phyloP scores from a whole-genome alignment of 495 filamentous ascomycete genomes.

The Platismatia glauca region DNA sequence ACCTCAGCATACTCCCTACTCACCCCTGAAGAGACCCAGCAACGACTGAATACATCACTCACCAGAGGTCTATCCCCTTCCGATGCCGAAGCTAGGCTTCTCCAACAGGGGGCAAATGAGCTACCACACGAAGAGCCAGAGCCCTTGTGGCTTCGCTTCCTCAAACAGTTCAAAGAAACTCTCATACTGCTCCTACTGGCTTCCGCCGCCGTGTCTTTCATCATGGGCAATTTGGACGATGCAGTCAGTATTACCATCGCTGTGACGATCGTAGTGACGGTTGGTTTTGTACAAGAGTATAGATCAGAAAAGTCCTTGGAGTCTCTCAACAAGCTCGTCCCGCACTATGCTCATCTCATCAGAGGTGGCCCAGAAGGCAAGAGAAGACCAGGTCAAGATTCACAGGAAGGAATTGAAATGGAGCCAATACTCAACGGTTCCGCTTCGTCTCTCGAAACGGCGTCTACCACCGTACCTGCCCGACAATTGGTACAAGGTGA shows the following conservation, averaged over 20 bases:
- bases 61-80: conserved; percentile 67
- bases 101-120: conserved; percentile 83
- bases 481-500: conserved; percentile 84
- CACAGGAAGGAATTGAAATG: conserved; percentile 24
- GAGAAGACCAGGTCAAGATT: conserved; percentile 22
- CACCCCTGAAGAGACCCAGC: conserved; percentile 65
- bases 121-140: conserved; percentile 89
- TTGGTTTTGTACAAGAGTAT: conserved; percentile 96
- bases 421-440: conserved; percentile 29
- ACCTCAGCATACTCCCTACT: conserved; percentile 56
- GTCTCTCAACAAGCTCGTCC: conserved; percentile 85
- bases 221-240: conserved; percentile 94
- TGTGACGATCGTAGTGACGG: conserved; percentile 92
- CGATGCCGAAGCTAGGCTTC: conserved; percentile 69
- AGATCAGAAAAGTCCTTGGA: conserved; percentile 96
- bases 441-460: conserved; percentile 49
- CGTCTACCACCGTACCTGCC: conserved; percentile 75
- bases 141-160: conserved; percentile 85
- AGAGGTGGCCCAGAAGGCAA: conserved; percentile 43
- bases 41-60: conserved; percentile 72
- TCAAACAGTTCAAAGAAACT: conserved; percentile 91
- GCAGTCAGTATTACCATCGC: conserved; percentile 90
- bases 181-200: conserved; percentile 82
- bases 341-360: conserved; percentile 87
- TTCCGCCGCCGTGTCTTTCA: conserved; percentile 79